Evolutionary conservation across 2,329 filamentous ascomycete species (phyloP).

Genomic region (Helotiales sp.): DNA sequence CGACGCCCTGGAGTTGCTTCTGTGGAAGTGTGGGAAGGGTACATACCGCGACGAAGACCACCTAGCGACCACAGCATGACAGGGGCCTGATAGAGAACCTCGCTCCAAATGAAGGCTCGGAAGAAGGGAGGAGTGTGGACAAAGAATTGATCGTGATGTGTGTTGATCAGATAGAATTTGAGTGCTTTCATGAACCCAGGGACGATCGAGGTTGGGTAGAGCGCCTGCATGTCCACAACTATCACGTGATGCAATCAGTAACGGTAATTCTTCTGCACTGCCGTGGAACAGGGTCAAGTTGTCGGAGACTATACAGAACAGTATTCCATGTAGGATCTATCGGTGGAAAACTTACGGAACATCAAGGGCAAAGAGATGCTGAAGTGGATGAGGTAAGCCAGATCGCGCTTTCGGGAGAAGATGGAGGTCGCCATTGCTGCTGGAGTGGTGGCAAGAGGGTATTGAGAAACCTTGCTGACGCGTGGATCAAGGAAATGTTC

Average conservation of each 20-base stretch:
- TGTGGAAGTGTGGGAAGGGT: background rate
- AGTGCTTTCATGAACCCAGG: slow-evolving; percentile 55
- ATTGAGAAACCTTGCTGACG: background rate
- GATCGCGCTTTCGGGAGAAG: slow-evolving; percentile 41
- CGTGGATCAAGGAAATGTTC: background rate
- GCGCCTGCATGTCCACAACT: slow-evolving; percentile 66
- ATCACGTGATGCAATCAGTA: slow-evolving; percentile 24
- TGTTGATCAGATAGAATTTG: slow-evolving; percentile 62
- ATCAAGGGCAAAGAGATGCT: slow-evolving; percentile 64
- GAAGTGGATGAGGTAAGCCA: slow-evolving; percentile 63
- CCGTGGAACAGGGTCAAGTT: background rate
- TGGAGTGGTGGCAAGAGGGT: background rate
- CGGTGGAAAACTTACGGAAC: slow-evolving; percentile 53
- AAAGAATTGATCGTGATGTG: slow-evolving; percentile 69
- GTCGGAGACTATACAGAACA: no score
- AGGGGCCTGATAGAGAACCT: slow-evolving; percentile 65
- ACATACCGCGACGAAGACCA: slow-evolving; percentile 56
- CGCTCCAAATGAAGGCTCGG: slow-evolving; percentile 59
- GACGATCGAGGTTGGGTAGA: slow-evolving; percentile 58
- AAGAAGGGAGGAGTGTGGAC: slow-evolving; percentile 64
- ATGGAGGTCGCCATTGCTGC: slow-evolving; percentile 38
- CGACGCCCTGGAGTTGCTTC: background rate
- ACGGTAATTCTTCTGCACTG: background rate
- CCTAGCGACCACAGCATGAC: slow-evolving; percentile 63
- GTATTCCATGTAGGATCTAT: background rate